phyloP scores from a whole-genome alignment of 805 yeast genomes.

The Candida coquimbonensis region DNA sequence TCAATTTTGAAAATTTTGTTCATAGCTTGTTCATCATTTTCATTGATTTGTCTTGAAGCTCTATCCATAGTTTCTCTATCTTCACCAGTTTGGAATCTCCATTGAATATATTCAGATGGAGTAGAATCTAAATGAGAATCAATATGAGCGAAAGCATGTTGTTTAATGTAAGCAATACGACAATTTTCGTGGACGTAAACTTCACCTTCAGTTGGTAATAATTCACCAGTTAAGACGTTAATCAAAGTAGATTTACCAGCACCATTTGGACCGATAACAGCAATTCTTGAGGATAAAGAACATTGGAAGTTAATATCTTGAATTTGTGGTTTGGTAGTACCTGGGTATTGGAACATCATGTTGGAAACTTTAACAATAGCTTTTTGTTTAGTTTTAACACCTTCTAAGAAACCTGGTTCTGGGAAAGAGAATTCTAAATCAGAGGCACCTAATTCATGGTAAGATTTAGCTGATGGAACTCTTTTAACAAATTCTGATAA shows the following conservation, averaged over 20 bases:
- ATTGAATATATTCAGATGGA: slow-evolving; percentile 99
- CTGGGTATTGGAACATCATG: slow-evolving; percentile 99
- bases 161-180: slow-evolving; percentile 99
- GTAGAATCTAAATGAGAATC: slow-evolving; percentile 98
- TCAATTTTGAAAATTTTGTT: slow-evolving; percentile 99
- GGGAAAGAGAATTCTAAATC: slow-evolving; percentile 97
- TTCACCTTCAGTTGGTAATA: slow-evolving; percentile 96
- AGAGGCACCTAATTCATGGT: slow-evolving; percentile 98
- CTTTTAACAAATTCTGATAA: slow-evolving; percentile 96
- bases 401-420: slow-evolving; percentile 99
- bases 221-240: slow-evolving; percentile 98
- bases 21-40: slow-evolving; percentile 96
- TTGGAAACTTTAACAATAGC: slow-evolving; percentile 97
- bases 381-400: slow-evolving; percentile 99
- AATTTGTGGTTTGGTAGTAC: slow-evolving; percentile 95
- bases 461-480: slow-evolving; percentile 98
- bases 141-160: slow-evolving; percentile 99
- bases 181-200: slow-evolving; percentile 99
- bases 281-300: slow-evolving; percentile 98
- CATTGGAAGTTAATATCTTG: slow-evolving; percentile 93
- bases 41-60: slow-evolving; percentile 98
- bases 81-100: slow-evolving; percentile 99
- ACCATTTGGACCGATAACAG: slow-evolving; percentile 99
- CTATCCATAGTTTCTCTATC: slow-evolving; percentile 99
- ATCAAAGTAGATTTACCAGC: slow-evolving; percentile 99